Evolutionary conservation across 345 rosid species (phyloP).

Genomic region (Triadica sebifera): DNA sequence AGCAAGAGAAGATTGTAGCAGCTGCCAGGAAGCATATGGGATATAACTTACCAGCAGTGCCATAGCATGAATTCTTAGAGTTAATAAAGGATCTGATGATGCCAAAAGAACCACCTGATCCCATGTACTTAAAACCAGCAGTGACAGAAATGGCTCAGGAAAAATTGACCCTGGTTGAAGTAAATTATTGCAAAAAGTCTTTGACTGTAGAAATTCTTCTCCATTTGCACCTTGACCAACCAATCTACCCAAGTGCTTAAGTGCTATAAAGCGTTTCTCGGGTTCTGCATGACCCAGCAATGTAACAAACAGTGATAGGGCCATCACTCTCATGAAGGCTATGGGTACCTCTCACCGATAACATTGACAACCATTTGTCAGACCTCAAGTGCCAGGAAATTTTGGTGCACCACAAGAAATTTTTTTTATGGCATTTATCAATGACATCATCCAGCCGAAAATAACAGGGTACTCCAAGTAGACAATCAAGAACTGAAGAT

Average conservation of each 20-base stretch:
- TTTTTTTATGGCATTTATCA: slow-evolving; percentile 40
- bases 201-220: slow-evolving; percentile 30
- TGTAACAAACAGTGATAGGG: slow-evolving; percentile 43
- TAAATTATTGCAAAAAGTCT: slow-evolving; percentile 33
- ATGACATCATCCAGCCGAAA: slow-evolving; percentile 44
- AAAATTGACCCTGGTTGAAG: slow-evolving; percentile 34
- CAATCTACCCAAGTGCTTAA: slow-evolving; percentile 59
- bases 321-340: slow-evolving; percentile 44
- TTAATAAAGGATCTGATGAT: slow-evolving; percentile 54
- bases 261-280: slow-evolving; percentile 68
- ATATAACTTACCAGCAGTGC: slow-evolving; percentile 61
- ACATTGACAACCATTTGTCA: slow-evolving; percentile 63
- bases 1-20: slow-evolving; percentile 60
- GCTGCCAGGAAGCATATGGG: slow-evolving; percentile 52
- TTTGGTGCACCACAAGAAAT: slow-evolving; percentile 62
- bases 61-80: slow-evolving; percentile 58
- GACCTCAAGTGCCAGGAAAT: slow-evolving; percentile 65
- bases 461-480: slow-evolving; percentile 49
- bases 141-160: slow-evolving; percentile 45
- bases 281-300: slow-evolving; percentile 76
- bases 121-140: slow-evolving; percentile 69
- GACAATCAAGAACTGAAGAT: slow-evolving; percentile 61
- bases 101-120: slow-evolving; percentile 61
- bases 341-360: slow-evolving; percentile 46
- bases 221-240: slow-evolving; percentile 52